A percentile compares a stretch with the other conserved stretches of the same genome.
Conservation (phyloP, 2,329 filamentous ascomycete species). For the Aureobasidium sp. region DNA sequence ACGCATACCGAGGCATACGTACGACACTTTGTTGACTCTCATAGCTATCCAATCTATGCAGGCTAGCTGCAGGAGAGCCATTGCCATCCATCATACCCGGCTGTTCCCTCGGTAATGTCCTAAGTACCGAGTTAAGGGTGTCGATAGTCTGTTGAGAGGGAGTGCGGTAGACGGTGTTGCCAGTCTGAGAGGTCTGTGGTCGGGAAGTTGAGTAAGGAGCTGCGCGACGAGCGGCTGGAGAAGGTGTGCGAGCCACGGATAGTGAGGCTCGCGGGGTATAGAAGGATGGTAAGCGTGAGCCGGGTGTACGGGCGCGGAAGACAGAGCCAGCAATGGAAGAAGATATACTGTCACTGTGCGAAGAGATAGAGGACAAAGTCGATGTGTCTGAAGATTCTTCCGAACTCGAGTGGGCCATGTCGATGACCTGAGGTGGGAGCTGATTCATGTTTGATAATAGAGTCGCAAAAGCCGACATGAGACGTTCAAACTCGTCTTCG, state of each 20-base stretch:
- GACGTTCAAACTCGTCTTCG: slow-evolving; percentile 62
- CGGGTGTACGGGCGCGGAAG: not conserved
- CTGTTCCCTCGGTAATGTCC: not conserved
- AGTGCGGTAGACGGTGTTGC: not conserved
- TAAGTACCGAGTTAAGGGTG: not conserved
- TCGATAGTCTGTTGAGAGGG: slow-evolving; percentile 3
- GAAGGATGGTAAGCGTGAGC: slow-evolving; percentile 3
- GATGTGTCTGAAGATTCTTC: not conserved
- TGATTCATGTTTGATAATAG: slow-evolving; percentile 64
- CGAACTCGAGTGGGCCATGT: not conserved
- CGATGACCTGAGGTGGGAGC: not conserved
- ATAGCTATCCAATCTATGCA: not conserved
- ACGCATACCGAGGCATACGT: not conserved
- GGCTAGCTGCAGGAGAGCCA: not conserved
- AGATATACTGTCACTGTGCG: slow-evolving; percentile 5
- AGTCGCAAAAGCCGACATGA: slow-evolving; percentile 81
- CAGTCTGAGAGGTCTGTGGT: not conserved
- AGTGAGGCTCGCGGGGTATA: slow-evolving; percentile 12
- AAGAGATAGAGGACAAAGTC: slow-evolving; percentile 6
- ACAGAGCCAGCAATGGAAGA: slow-evolving; percentile 13
- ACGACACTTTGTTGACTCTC: slow-evolving; percentile 4
- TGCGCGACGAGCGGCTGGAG: not conserved
- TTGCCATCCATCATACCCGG: not conserved
- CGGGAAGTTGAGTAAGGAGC: slow-evolving; percentile 1
- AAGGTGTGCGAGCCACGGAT: slow-evolving; percentile 7